Evolutionary conservation across 257 asterid genomes (phyloP), one percentile per base, ranked within the genome.

Genomic region (Haberlea rhodopensis): DNA sequence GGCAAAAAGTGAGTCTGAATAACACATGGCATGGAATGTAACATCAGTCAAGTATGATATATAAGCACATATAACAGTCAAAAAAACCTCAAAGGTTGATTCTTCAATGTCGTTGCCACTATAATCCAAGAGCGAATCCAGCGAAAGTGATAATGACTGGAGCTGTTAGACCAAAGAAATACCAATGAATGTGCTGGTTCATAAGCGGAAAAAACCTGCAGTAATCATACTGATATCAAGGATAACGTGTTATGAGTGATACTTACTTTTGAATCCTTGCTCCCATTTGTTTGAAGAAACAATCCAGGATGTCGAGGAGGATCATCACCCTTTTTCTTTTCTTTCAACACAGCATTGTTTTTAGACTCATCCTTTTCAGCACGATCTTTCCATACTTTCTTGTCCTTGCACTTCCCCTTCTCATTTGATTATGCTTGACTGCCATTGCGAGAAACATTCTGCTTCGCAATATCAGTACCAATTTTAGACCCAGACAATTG

Each of bases 91-190:
- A 76, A 94, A 94, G 60, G 76, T 81, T 31, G 95, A 85, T 62
- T 94, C 99, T 56, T 83, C 96, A 56, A 74, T 80, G 79, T 87
- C 96, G 62, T 86, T 84, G 72, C 76, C 95, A 67, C 77, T 80
- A 76, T 94, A 90, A 80, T 84, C 96, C 90, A 94, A 65, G 71
- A 94, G 94, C 1, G 99, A 87, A 80, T 94, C 99, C 78, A 94
- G 73, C 11, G 99, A 94, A 69, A 89, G 90, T 18, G 99, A 90
- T 69, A 80, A 67, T 45, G 99, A 90, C 56, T 79, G 87, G 78
- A 86, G 65, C 96, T 87, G 96, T 25, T 68, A 67, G 45, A 40
- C 34, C 71, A 76, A 62, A 59, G 48, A 67, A 48, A 48, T 70
- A 63, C 60, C 62, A 64, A 40, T 59, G 48, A 3, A 26, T 11